phyloP scores from a whole-genome alignment of 2,329 filamentous ascomycete genomes.

The Nigrospora osmanthi region DNA sequence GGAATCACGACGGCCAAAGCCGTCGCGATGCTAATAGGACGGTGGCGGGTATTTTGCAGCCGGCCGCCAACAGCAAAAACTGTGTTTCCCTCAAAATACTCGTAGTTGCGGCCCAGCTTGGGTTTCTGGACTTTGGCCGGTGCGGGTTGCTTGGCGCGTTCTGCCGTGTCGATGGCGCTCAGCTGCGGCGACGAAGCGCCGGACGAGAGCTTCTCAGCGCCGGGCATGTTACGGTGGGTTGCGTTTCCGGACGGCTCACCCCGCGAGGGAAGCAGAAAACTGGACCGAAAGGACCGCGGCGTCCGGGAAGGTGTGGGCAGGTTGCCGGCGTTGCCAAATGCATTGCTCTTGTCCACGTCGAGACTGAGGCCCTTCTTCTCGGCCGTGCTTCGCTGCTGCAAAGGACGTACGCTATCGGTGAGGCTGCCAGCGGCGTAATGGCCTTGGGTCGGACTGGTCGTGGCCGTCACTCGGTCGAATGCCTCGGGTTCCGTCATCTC shows the following conservation, averaged over 20 bases:
- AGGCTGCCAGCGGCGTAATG: constrained; percentile 53
- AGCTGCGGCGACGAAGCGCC: constrained; percentile 67
- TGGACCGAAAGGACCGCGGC: constrained; percentile 68
- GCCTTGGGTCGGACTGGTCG: constrained; percentile 62
- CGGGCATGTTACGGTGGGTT: constrained; percentile 50
- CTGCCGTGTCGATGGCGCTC: constrained; percentile 15
- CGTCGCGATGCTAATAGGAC: constrained; percentile 84
- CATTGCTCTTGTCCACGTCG: constrained; percentile 50
- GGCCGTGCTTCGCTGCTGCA: constrained; percentile 51
- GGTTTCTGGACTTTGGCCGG: constrained; percentile 20
- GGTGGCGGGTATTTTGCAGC: constrained; percentile 78
- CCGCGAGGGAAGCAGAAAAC: constrained; percentile 58
- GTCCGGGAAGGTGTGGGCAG: constrained; percentile 59
- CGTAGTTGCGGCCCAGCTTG: constrained; percentile 64
- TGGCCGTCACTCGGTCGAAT: constrained; percentile 63
- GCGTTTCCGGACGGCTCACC: constrained; percentile 39
- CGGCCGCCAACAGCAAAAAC: constrained; percentile 81
- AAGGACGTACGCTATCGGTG: constrained; percentile 70
- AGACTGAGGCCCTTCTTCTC: constrained; percentile 40
- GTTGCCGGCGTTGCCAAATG: constrained; percentile 44
- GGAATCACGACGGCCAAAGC: constrained; percentile 75
- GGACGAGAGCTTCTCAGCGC: constrained; percentile 79
- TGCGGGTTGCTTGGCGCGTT: constrained; percentile 12
- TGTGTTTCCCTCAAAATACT: constrained; percentile 93
- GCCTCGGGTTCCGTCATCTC: constrained; percentile 71